Conservation (phyloP, 768 basidiomycete species). For the Strobilomyces confusus region DNA sequence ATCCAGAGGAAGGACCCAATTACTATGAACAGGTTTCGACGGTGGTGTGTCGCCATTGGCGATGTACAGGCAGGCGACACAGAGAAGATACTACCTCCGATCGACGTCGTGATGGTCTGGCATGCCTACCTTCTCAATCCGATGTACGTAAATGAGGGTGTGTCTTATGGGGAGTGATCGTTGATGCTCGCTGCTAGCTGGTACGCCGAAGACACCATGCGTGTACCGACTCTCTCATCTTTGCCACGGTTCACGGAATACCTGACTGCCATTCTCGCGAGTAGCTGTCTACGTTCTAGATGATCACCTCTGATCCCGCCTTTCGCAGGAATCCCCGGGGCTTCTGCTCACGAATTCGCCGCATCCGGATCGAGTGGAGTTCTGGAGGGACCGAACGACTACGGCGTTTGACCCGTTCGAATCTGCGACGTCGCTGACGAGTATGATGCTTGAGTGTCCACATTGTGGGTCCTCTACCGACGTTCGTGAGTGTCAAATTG, state of each 20-base stretch:
- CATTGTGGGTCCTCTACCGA: background rate
- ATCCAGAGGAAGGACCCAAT: background rate
- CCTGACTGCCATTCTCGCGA: background rate
- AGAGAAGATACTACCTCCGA: background rate
- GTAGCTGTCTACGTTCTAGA: background rate
- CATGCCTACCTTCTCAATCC: background rate
- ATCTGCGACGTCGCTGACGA: background rate
- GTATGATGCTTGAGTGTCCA: background rate
- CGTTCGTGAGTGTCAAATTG: background rate
- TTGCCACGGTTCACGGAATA: background rate
- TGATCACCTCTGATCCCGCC: background rate
- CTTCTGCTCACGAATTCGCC: background rate
- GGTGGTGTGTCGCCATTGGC: slow-evolving; percentile 24
- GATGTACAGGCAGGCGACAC: background rate
- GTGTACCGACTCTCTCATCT: background rate
- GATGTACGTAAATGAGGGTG: background rate
- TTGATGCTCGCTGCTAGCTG: background rate
- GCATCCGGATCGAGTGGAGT: background rate
- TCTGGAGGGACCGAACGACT: background rate
- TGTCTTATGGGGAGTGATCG: background rate
- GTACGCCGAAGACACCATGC: background rate
- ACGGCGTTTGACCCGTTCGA: background rate
- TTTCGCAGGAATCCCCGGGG: background rate
- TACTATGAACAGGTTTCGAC: slow-evolving; percentile 28
- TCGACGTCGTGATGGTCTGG: background rate